Conservation (phyloP, 2,329 filamentous ascomycete species). For the Fusarium mexicanum region DNA sequence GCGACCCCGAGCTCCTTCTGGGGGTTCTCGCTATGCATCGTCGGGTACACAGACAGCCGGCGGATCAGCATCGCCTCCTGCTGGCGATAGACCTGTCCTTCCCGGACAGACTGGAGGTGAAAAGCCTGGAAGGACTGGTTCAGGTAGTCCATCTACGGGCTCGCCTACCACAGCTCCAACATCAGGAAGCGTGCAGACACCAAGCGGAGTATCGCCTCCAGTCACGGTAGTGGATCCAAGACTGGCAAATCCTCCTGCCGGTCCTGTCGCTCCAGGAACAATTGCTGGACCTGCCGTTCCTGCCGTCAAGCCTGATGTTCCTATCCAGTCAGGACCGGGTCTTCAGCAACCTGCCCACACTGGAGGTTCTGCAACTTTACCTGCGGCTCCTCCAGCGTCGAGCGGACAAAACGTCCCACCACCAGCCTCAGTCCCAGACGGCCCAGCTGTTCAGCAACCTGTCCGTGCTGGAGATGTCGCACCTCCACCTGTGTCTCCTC, state of each 20-base stretch:
- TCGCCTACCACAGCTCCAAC: accelerated
- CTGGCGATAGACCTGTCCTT: not conserved
- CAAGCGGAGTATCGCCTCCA: not conserved
- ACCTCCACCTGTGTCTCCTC: not conserved
- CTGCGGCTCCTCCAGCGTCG: not conserved
- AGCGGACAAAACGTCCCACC: not conserved
- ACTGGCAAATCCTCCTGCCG: not conserved
- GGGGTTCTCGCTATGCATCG: not conserved
- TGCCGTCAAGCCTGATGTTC: not conserved
- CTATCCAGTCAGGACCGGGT: not conserved
- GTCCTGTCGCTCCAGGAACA: not conserved
- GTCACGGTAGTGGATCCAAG: accelerated
- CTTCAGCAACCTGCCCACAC: not conserved
- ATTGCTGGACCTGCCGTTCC: not conserved
- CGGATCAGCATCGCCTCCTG: not conserved
- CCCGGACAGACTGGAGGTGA: not conserved
- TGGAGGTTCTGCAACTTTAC: not conserved
- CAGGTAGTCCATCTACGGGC: not conserved
- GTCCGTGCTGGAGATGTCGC: accelerated
- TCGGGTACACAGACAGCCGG: not conserved
- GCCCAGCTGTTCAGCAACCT: not conserved
- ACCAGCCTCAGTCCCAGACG: not conserved
- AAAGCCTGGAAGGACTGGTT: accelerated
- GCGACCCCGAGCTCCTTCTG: not conserved
- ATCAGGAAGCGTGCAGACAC: accelerated